Evolutionary conservation across 306 rosid genomes (phyloP).

Genomic region (Malus fusca): DNA sequence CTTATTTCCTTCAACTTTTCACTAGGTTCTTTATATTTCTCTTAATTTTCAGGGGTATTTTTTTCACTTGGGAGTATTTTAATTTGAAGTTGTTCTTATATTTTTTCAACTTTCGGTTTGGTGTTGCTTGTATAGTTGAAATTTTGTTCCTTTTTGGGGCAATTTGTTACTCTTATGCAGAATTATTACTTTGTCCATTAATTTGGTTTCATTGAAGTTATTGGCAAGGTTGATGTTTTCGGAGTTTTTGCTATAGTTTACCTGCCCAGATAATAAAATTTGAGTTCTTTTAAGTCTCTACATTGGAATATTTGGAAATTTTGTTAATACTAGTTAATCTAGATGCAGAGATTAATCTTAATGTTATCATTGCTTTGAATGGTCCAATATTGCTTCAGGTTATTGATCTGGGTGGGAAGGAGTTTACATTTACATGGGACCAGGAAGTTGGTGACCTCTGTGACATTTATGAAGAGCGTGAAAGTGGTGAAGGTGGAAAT

Average conservation of each 20-base stretch:
- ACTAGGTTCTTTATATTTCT: background rate
- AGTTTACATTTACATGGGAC: constrained; percentile 83
- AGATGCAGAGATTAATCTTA: background rate
- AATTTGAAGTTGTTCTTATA: background rate
- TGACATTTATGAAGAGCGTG: constrained; percentile 79
- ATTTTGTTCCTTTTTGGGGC: background rate
- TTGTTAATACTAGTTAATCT: background rate
- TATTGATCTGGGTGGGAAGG: constrained; percentile 92
- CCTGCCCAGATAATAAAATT: background rate
- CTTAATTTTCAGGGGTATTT: background rate
- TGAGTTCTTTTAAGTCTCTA: background rate
- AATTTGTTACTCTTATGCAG: background rate
- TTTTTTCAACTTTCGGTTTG: background rate
- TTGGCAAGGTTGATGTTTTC: background rate
- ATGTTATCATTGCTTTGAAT: constrained; percentile 2
- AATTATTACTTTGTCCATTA: background rate
- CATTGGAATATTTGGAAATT: background rate
- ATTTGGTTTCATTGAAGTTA: background rate
- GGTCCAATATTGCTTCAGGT: constrained; percentile 41
- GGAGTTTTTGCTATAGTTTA: no score
- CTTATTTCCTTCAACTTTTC: background rate
- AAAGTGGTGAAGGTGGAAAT: constrained; percentile 68
- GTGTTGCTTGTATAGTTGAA: background rate
- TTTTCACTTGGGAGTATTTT: background rate
- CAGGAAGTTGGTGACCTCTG: constrained; percentile 71